Evolutionary conservation across 345 rosid species (phyloP).

Genomic region (Leavenworthia alabamica): DNA sequence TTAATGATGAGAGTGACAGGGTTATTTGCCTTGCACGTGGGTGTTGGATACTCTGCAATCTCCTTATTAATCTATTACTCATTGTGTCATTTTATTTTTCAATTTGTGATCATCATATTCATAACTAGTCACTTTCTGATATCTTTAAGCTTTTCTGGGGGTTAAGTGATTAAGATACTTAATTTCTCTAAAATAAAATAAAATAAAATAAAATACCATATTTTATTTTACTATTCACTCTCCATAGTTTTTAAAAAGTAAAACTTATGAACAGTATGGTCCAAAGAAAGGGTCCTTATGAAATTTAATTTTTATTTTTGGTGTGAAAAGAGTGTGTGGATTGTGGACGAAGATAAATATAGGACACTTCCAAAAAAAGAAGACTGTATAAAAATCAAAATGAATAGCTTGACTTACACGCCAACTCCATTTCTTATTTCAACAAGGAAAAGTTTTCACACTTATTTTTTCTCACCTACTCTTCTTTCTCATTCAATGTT

Average conservation of each 20-base stretch:
- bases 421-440: conserved; percentile 29
- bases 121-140: not conserved
- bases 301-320: not conserved
- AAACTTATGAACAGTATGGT: too few species aligned
- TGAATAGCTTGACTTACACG: conserved; percentile 33
- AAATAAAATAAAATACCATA: too few species aligned
- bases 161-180: too few species aligned
- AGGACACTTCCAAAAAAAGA: conserved; percentile 29
- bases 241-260: too few species aligned
- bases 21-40: conserved; percentile 33
- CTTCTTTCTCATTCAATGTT: conserved; percentile 19
- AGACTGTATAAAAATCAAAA: too few species aligned
- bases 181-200: too few species aligned
- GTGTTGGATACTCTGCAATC: conserved; percentile 30
- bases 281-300: too few species aligned
- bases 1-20: conserved; percentile 33
- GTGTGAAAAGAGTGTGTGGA: conserved; percentile 14
- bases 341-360: conserved; percentile 26
- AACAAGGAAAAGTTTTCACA: conserved; percentile 33
- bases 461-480: conserved; percentile 33
- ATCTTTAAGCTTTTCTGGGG: too few species aligned
- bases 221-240: too few species aligned
- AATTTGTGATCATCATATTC: not conserved
- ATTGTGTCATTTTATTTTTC: conserved; percentile 2
- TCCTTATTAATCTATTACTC: conserved; percentile 27